phyloP scores from a whole-genome alignment of 306 rosid genomes.

The Cucurbita argyrosperma region DNA sequence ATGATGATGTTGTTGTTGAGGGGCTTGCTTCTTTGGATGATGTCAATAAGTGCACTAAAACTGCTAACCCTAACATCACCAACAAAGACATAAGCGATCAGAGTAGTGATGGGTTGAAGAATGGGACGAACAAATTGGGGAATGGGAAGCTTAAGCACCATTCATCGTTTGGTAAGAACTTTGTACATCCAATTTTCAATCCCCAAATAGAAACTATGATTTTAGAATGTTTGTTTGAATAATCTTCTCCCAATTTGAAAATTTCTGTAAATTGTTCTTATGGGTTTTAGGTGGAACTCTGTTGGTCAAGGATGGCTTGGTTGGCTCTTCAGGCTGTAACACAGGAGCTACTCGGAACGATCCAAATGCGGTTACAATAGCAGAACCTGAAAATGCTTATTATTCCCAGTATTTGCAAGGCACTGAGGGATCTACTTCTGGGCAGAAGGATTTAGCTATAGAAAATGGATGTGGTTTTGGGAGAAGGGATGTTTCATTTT shows the following conservation, averaged over 20 bases:
- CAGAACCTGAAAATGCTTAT: conserved; percentile 54
- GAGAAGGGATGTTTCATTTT: conserved; percentile 44
- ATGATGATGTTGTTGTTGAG: conserved; percentile 24
- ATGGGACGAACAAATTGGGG: conserved; percentile 29
- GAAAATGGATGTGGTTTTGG: conserved; percentile 83
- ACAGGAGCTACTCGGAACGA: conserved; percentile 32
- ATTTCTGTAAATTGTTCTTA: background rate
- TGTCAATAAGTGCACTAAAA: conserved; percentile 26
- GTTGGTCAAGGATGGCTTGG: conserved; percentile 46
- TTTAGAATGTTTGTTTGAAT: background rate
- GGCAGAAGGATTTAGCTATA: conserved; percentile 45
- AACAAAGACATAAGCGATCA: conserved; percentile 17
- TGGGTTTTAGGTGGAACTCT: conserved; percentile 16
- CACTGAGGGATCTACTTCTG: conserved; percentile 45
- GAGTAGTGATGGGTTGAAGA: conserved; percentile 15
- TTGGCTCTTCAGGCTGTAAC: conserved; percentile 29
- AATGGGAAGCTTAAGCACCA: conserved; percentile 58
- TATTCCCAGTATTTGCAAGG: conserved; percentile 80
- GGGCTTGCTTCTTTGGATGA: conserved; percentile 32
- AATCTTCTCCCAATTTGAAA: conserved; percentile 4
- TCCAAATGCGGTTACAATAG: conserved; percentile 41
- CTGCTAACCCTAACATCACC: conserved; percentile 5
- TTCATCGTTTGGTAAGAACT: conserved; percentile 49
- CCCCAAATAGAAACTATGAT: background rate
- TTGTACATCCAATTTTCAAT: background rate